phyloP scores from a whole-genome alignment of 176 grass and related monocot species.

The Triticum aestivum region IWGSC_CS_RefSeq_v2.1 NC_057812.1:154757602-154758101 shows the following conservation, averaged over 20 bases:
- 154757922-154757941: constrained; percentile 19
- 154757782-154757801: constrained; percentile 11
- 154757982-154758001: constrained; percentile 36
- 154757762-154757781: constrained; percentile 26
- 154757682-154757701: constrained; percentile 31
- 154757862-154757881: constrained; percentile 37
- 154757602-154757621: constrained; percentile 18
- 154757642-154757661: constrained; percentile 28
- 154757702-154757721: constrained; percentile 32
- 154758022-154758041: constrained; percentile 22
- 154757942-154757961: constrained; percentile 13
- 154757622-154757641: constrained; percentile 29
- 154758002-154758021: constrained; percentile 20
- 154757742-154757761: constrained; percentile 33
- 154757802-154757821: constrained; percentile 32
- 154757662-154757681: constrained; percentile 27
- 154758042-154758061: constrained; percentile 32
- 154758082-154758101: constrained; percentile 29
- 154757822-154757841: constrained; percentile 44
- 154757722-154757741: constrained; percentile 36
- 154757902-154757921: constrained; percentile 38
- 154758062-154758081: constrained; percentile 20
- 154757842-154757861: constrained; percentile 24
- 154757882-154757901: constrained; percentile 21
- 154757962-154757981: constrained; percentile 20